Evolutionary conservation across 495 filamentous ascomycete species (phyloP).

Genomic region (Aeminium ludgeri): DNA sequence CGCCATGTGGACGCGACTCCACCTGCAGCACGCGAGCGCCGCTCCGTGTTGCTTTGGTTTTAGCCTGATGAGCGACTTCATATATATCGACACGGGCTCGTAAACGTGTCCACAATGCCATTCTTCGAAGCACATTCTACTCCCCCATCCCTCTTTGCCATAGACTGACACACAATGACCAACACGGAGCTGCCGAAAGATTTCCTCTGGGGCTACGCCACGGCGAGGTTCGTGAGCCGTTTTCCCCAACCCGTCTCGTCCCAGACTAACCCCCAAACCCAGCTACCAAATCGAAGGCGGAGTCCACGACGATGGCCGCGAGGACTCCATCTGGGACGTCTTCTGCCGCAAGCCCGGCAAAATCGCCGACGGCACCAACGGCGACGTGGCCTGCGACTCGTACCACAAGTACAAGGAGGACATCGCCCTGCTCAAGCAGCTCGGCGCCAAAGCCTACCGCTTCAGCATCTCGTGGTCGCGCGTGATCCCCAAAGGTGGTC

Average conservation of each 20-base stretch:
- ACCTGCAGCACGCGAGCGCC: too few species aligned
- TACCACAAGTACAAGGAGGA: constrained; percentile 27
- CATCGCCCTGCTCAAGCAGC: constrained; percentile 21
- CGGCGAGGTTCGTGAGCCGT: constrained; percentile 43
- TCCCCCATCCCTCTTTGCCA: too few species aligned
- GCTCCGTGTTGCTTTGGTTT: too few species aligned
- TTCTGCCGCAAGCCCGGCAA: constrained; percentile 18
- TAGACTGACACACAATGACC: too few species aligned
- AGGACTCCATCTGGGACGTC: constrained; percentile 21
- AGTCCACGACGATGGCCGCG: constrained; percentile 21
- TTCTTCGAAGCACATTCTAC: too few species aligned
- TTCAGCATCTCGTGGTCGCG: constrained; percentile 24
- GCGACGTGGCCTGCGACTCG: constrained; percentile 23
- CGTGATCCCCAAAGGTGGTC: constrained; percentile 23
- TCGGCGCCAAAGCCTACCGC: constrained; percentile 21
- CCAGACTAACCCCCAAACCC: too few species aligned
- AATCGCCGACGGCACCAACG: constrained; percentile 18
- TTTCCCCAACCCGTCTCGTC: too few species aligned
- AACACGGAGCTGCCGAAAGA: constrained; percentile 41
- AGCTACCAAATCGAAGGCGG: constrained; percentile 26
- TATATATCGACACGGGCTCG: too few species aligned
- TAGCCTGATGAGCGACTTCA: too few species aligned
- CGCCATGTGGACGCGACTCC: too few species aligned
- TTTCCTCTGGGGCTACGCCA: constrained; percentile 73
- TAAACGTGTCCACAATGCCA: too few species aligned